Evolutionary conservation across 2,329 filamentous ascomycete genomes (phyloP).

Genomic region (Lasiodiplodia hormozganensis): DNA sequence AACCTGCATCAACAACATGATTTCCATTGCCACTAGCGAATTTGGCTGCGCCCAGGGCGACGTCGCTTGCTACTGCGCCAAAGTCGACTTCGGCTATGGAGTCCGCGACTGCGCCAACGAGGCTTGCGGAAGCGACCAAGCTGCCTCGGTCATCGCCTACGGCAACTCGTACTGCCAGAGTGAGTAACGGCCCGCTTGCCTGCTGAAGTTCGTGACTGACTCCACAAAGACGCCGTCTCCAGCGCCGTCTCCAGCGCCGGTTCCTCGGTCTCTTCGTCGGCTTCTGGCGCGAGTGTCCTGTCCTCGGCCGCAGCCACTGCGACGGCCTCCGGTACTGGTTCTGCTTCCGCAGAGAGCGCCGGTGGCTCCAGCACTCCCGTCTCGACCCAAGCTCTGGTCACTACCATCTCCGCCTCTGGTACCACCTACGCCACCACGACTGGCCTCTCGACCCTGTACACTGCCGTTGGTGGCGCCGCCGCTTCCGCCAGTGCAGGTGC

Average conservation of each 20-base stretch:
- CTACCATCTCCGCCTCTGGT: conserved; percentile 29
- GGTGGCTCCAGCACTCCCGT: conserved; percentile 25
- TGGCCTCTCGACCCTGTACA: conserved; percentile 30
- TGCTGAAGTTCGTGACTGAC: conserved; percentile 15
- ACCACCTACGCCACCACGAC: conserved; percentile 37
- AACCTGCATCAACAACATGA: conserved; percentile 56
- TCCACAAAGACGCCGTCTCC: conserved; percentile 27
- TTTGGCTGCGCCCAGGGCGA: conserved; percentile 52
- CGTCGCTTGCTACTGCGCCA: conserved; percentile 53
- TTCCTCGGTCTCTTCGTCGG: conserved; percentile 29
- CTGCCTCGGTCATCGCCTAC: conserved; percentile 42
- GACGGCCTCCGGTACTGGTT: background rate
- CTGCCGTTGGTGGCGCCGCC: conserved; percentile 23
- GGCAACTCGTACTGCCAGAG: conserved; percentile 43
- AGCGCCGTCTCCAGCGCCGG: conserved; percentile 25
- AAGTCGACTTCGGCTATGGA: conserved; percentile 54
- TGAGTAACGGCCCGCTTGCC: conserved; percentile 31
- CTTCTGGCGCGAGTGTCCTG: background rate
- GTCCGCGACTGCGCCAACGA: conserved; percentile 56
- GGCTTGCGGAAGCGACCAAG: conserved; percentile 45
- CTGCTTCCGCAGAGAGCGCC: conserved; percentile 22
- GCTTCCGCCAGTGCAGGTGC: conserved; percentile 33
- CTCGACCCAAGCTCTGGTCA: conserved; percentile 20
- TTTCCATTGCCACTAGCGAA: conserved; percentile 44
- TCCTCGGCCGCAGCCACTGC: conserved; percentile 11